Conservation (phyloP, 768 basidiomycete genomes). For the Gymnopilus dilepis region DNA sequence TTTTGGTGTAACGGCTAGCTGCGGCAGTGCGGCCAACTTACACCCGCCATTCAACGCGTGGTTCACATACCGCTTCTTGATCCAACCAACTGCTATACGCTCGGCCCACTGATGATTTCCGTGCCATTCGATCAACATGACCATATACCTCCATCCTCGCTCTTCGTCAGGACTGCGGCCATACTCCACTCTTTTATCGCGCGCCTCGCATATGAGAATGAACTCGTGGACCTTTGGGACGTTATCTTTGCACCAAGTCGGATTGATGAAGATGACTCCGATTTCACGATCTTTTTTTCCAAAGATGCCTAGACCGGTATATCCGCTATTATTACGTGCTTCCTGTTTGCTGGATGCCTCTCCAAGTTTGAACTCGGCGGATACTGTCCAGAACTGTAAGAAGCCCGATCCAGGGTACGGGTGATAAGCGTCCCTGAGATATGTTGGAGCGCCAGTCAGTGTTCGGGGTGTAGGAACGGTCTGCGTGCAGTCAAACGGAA, state of each 20-base stretch:
- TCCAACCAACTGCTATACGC: conserved; percentile 15
- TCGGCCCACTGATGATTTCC: conserved; percentile 16
- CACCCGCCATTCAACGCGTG: conserved; percentile 13
- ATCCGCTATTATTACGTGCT: background rate
- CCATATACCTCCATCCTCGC: conserved; percentile 12
- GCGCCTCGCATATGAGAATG: conserved; percentile 8
- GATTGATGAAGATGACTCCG: conserved; percentile 1
- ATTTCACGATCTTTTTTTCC: background rate
- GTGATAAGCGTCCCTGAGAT: conserved; percentile 10
- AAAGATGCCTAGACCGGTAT: background rate
- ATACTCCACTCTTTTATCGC: background rate
- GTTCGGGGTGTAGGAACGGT: conserved; percentile 11
- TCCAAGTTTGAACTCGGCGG: conserved; percentile 6
- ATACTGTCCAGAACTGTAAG: conserved; percentile 19
- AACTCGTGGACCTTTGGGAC: conserved; percentile 7
- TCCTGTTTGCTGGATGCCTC: background rate
- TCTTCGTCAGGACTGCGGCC: background rate
- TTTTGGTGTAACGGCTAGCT: too few relatives aligned
- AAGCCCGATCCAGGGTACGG: conserved; percentile 16
- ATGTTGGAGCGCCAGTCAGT: conserved; percentile 5
- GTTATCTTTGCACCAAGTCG: conserved; percentile 3
- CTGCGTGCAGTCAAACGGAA: conserved; percentile 15
- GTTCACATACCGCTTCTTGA: conserved; percentile 3
- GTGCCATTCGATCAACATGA: conserved; percentile 16
- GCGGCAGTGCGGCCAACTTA: too few relatives aligned